phyloP scores from a whole-genome alignment of 306 rosid genomes.

The Hylodesmum podocarpum region DNA sequence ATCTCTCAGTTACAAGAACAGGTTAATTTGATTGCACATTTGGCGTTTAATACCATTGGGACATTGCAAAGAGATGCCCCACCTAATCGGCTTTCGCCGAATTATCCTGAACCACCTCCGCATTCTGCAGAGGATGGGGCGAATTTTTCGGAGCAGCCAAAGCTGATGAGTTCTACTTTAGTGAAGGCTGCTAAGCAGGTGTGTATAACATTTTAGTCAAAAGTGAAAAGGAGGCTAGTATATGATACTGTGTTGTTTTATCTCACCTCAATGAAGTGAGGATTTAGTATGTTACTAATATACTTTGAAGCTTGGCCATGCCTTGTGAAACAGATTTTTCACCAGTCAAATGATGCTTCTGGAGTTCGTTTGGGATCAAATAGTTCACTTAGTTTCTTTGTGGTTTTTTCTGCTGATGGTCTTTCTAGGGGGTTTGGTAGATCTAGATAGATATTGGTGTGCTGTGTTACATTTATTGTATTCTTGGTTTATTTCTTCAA shows the following conservation, averaged over 20 bases:
- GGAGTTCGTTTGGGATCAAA: too few relatives aligned
- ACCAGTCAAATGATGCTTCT: too few relatives aligned
- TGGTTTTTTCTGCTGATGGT: too few relatives aligned
- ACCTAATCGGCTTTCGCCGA: slow-evolving; percentile 70
- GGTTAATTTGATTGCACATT: slow-evolving; percentile 62
- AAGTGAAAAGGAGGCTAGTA: not conserved
- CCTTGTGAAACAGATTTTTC: not conserved
- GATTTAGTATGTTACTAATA: not conserved
- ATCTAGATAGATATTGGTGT: too few relatives aligned
- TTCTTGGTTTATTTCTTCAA: too few relatives aligned
- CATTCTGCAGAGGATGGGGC: slow-evolving; percentile 59
- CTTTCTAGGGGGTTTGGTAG: too few relatives aligned
- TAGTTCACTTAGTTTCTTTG: too few relatives aligned
- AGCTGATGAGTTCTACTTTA: slow-evolving; percentile 68
- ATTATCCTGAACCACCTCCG: slow-evolving; percentile 80
- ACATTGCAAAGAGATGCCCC: slow-evolving; percentile 91
- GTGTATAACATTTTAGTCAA: not conserved
- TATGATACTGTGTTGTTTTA: not conserved
- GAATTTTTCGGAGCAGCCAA: slow-evolving; percentile 68
- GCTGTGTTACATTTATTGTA: too few relatives aligned
- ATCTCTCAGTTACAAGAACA: slow-evolving; percentile 91
- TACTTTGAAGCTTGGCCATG: not conserved
- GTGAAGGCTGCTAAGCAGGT: slow-evolving; percentile 95
- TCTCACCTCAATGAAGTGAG: not conserved
- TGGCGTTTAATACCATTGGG: slow-evolving; percentile 79